Percentiles rank a stretch among this genome's conserved stretches.
phyloP scores from a whole-genome alignment of 176 grass and related monocot species.

The Ampelocalamus luodianensis region DNA sequence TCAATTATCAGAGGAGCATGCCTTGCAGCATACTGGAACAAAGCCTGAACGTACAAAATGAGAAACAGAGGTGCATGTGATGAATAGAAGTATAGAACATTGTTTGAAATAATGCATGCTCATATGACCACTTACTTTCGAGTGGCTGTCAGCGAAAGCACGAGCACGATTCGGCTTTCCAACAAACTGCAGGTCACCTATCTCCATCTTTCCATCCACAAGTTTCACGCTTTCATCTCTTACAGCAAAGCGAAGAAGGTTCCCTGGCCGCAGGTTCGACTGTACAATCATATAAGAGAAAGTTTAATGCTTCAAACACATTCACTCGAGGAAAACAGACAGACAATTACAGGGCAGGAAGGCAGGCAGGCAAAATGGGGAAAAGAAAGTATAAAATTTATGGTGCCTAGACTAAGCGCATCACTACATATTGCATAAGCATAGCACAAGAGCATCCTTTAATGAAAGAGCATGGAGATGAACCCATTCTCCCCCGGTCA shows the following conservation, averaged over 20 bases:
- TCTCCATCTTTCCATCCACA: conserved; percentile 78
- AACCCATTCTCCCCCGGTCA: not conserved
- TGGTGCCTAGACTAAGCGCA: not conserved
- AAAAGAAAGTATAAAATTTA: too few species aligned
- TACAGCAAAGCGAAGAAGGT: conserved; percentile 74
- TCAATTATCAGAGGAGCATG: conserved; percentile 80
- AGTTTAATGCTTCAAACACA: conserved; percentile 1
- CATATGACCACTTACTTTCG: conserved; percentile 68
- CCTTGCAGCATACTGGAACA: conserved; percentile 92
- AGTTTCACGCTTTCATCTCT: conserved; percentile 87
- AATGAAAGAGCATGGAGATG: not conserved
- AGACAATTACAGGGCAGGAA: not conserved
- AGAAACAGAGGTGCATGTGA: conserved; percentile 23
- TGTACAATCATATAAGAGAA: conserved; percentile 42
- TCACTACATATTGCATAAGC: not conserved
- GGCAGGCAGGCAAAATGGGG: not conserved
- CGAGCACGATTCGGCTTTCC: conserved; percentile 72
- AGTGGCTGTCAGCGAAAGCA: conserved; percentile 85
- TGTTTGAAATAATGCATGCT: conserved; percentile 30
- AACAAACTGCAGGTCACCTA: conserved; percentile 67
- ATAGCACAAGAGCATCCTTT: not conserved
- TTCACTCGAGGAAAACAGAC: conserved; percentile 2
- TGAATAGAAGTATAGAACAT: not conserved
- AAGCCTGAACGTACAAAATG: conserved; percentile 56
- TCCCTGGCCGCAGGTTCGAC: conserved; percentile 69